phyloP scores from a whole-genome alignment of 495 filamentous ascomycete species.

The Aspergillus sclerotiicarbonarius region DNA sequence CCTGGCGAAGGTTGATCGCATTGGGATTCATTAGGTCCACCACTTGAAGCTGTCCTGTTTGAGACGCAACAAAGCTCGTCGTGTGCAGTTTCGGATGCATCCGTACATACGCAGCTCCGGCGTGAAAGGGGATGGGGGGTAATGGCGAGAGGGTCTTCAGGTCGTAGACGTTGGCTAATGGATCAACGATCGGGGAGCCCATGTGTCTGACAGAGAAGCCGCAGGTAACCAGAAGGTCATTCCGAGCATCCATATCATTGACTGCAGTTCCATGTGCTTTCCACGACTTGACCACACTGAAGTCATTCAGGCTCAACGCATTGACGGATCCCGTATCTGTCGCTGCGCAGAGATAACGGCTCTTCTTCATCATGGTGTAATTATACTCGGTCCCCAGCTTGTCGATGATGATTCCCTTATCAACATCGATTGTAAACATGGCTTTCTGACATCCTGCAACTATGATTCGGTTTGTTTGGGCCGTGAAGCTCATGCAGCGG shows the following conservation, averaged over 20 bases:
- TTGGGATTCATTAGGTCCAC: slow-evolving; percentile 95
- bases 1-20: slow-evolving; percentile 83
- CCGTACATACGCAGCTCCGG: slow-evolving; percentile 85
- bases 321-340: slow-evolving; percentile 81
- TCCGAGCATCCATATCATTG: slow-evolving; percentile 92
- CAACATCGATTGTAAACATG: slow-evolving; percentile 89
- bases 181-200: slow-evolving; percentile 70
- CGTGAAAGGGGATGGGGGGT: slow-evolving; percentile 87
- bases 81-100: slow-evolving; percentile 95
- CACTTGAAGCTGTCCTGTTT: slow-evolving; percentile 87
- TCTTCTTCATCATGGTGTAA: slow-evolving; percentile 88
- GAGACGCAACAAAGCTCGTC: slow-evolving; percentile 85
- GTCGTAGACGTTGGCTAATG: slow-evolving; percentile 91
- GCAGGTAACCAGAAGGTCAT: slow-evolving; percentile 89
- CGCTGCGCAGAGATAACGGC: slow-evolving; percentile 86
- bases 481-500: slow-evolving; percentile 90
- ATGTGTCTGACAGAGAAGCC: slow-evolving; percentile 78
- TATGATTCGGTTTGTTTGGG: slow-evolving; percentile 78
- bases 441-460: slow-evolving; percentile 80
- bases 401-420: slow-evolving; percentile 76
- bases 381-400: slow-evolving; percentile 68
- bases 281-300: slow-evolving; percentile 79
- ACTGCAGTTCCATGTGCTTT: slow-evolving; percentile 80
- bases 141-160: slow-evolving; percentile 80
- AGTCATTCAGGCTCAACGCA: slow-evolving; percentile 74